Evolutionary conservation across 768 basidiomycete species (phyloP).

Genomic region (Kwoniella dendrophila): DNA sequence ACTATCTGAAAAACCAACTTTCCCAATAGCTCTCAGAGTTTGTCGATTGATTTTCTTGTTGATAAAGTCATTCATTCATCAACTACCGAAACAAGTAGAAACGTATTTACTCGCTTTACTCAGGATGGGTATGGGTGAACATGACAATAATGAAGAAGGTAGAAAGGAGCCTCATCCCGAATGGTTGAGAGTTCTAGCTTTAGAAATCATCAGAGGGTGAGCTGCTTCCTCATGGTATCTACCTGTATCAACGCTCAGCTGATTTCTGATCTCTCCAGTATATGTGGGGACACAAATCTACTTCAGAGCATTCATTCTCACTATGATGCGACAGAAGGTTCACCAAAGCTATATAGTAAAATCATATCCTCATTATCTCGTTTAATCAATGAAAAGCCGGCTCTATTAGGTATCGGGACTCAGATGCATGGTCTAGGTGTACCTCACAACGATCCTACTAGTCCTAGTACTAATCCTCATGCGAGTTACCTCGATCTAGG

Average conservation of each 20-base stretch:
- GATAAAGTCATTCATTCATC: constrained; percentile 82
- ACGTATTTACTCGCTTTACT: constrained; percentile 71
- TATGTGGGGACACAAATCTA: constrained; percentile 49
- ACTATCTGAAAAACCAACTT: constrained; percentile 74
- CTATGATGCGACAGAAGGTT: constrained; percentile 33
- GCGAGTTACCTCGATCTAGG: constrained; percentile 52
- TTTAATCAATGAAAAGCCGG: constrained; percentile 84
- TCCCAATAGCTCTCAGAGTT: constrained; percentile 85
- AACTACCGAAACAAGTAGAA: constrained; percentile 80
- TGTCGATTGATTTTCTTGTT: constrained; percentile 92
- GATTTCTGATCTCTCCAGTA: constrained; percentile 21
- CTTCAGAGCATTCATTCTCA: constrained; percentile 42
- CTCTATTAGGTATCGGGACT: constrained; percentile 71
- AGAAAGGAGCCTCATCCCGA: constrained; percentile 35
- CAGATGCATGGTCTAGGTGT: constrained; percentile 83
- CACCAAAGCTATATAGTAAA: constrained; percentile 57
- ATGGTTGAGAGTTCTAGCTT: constrained; percentile 88
- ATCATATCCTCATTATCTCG: constrained; percentile 82
- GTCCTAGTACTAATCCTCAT: constrained; percentile 15
- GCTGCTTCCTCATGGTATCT: constrained; percentile 2
- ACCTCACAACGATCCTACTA: constrained; percentile 29
- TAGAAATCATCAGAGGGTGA: constrained; percentile 85
- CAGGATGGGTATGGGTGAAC: constrained; percentile 58
- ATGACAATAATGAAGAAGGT: constrained; percentile 35
- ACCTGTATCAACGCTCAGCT: background rate